Percentiles rank a stretch among this genome's conserved stretches.
phyloP scores from a whole-genome alignment of 169 alveolate genomes.

The Prorocentrum cordatum region DNA sequence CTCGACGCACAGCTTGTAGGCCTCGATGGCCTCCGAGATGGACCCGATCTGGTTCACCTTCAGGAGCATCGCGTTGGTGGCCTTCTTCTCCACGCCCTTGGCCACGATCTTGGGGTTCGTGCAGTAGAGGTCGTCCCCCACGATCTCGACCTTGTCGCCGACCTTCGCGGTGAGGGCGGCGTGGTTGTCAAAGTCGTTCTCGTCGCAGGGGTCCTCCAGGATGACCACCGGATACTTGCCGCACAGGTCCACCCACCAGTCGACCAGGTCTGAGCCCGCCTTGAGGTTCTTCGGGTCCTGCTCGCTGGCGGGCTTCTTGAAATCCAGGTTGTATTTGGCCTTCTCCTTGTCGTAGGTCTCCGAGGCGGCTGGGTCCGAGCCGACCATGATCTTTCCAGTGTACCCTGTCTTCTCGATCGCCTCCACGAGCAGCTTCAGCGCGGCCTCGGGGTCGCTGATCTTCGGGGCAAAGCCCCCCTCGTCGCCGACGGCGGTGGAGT shows the following conservation, averaged over 20 bases:
- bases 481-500: conserved; percentile 98
- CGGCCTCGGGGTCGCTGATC: conserved; percentile 85
- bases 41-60: conserved; percentile 98
- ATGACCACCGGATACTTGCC: conserved; percentile 31
- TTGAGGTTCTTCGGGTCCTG: conserved; percentile 85
- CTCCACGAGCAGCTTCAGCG: conserved; percentile 88
- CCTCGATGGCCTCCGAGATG: conserved; percentile 93
- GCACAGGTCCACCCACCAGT: conserved; percentile 1
- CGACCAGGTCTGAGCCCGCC: conserved; percentile 77
- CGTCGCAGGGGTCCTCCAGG: conserved; percentile 92
- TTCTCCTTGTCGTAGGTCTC: conserved; percentile 87
- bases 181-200: conserved; percentile 93
- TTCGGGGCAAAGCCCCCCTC: conserved; percentile 99
- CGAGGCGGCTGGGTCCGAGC: conserved; percentile 98
- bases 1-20: conserved; percentile 87
- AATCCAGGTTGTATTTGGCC: conserved; percentile 74
- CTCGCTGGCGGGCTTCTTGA: conserved; percentile 79
- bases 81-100: conserved; percentile 29
- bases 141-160: conserved; percentile 91
- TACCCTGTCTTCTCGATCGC: conserved; percentile 96
- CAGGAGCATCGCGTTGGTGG: conserved; percentile 45
- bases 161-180: conserved; percentile 84
- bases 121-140: conserved; percentile 97
- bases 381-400: conserved; percentile 90
- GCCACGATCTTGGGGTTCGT: conserved; percentile 96